Percentiles rank a stretch among this genome's conserved stretches.
These are phyloP conservation scores for Leccinellum rugosiceps DNA, from an alignment of 768 basidiomycete species.

Conservation along the genomic window DNA sequence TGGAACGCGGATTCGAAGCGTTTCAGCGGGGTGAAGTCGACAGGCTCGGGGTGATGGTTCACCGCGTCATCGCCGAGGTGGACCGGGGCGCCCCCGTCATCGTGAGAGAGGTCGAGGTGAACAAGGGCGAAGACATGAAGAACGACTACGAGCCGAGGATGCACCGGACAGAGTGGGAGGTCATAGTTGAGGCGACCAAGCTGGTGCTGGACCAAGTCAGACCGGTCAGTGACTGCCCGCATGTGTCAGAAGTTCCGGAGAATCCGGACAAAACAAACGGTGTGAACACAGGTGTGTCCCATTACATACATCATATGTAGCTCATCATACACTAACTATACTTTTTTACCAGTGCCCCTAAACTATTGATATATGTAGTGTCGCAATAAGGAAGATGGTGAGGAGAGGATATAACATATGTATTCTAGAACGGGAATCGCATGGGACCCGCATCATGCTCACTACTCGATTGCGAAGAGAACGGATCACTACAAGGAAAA, in stretches of 20 bases:
- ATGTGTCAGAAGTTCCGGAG: neutral
- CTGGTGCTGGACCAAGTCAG: constrained; percentile 59
- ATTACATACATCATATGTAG: neutral
- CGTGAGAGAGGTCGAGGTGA: constrained; percentile 72
- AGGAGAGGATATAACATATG: constrained; percentile 1
- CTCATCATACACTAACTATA: constrained; percentile 17
- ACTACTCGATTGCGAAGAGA: constrained; percentile 13
- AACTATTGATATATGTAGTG: constrained; percentile 14
- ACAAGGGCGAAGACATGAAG: constrained; percentile 68
- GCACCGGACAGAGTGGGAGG: constrained; percentile 82
- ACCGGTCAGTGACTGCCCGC: constrained; percentile 10
- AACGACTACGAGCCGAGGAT: constrained; percentile 65
- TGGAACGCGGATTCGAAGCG: constrained; percentile 85
- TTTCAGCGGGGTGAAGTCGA: constrained; percentile 79
- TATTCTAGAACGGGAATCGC: constrained; percentile 29
- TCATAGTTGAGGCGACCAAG: constrained; percentile 84
- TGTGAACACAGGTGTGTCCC: constrained; percentile 6
- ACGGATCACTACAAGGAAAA: constrained; percentile 14
- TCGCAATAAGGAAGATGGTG: neutral
- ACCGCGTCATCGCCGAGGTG: constrained; percentile 89
- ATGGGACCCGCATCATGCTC: constrained; percentile 15
- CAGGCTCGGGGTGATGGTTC: constrained; percentile 87
- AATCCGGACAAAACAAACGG: neutral
- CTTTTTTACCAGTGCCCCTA: constrained; percentile 15
- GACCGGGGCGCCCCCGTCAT: constrained; percentile 89